A percentile compares a stretch with the other conserved stretches of the same genome.
phyloP scores from a whole-genome alignment of 2,329 filamentous ascomycete genomes.

The Dothideomycetes sp. region DNA sequence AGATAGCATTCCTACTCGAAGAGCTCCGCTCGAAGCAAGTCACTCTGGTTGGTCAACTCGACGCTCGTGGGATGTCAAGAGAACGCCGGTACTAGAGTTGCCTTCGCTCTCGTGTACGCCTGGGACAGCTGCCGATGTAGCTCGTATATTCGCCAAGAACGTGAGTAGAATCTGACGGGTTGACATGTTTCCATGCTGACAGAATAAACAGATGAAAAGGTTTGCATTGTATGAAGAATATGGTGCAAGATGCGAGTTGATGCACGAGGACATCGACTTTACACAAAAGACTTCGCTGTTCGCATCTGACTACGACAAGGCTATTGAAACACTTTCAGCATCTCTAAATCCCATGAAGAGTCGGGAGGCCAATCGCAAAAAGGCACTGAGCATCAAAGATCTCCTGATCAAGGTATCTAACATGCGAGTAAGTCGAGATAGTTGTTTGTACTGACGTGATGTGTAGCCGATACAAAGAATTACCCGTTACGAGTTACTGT shows the following conservation, averaged over 20 bases:
- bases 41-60: conserved; percentile 24
- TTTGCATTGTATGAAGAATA: conserved; percentile 91
- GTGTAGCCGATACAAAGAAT: conserved; percentile 81
- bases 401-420: conserved; percentile 63
- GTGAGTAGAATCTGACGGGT: conserved; percentile 35
- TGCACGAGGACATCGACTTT: conserved; percentile 66
- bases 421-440: not conserved
- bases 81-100: conserved; percentile 30
- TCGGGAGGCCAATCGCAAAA: conserved; percentile 54
- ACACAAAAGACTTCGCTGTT: conserved; percentile 57
- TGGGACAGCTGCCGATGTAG: conserved; percentile 44
- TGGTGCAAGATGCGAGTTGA: conserved; percentile 76
- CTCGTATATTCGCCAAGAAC: conserved; percentile 44
- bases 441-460: conserved; percentile 1
- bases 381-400: conserved; percentile 73
- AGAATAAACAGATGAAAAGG: conserved; percentile 54
- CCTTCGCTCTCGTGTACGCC: conserved; percentile 40
- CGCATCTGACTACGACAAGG: conserved; percentile 74
- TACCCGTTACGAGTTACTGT: conserved; percentile 82
- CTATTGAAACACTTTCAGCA: conserved; percentile 72
- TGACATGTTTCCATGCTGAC: conserved; percentile 29
- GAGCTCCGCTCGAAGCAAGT: conserved; percentile 7
- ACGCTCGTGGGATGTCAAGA: conserved; percentile 38
- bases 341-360: conserved; percentile 63
- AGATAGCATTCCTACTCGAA: conserved; percentile 33